phyloP scores from a whole-genome alignment of 441 rosid species.

The Populus hybrid region DNA sequence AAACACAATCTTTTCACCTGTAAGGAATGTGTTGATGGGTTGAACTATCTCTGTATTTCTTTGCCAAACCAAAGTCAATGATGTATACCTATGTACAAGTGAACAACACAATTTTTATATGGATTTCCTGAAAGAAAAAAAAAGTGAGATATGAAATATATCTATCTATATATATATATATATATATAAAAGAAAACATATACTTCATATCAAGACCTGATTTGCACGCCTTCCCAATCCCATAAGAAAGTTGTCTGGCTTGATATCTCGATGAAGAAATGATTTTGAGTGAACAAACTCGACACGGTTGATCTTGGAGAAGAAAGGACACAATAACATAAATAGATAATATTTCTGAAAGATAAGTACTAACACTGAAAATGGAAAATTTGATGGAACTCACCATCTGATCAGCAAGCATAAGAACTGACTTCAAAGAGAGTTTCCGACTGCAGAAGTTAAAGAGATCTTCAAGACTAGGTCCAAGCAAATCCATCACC shows the following conservation, averaged over 20 bases:
- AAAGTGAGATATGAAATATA: background rate
- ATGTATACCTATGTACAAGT: constrained; percentile 58
- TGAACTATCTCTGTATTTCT: constrained; percentile 87
- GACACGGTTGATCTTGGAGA: constrained; percentile 76
- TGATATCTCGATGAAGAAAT: constrained; percentile 93
- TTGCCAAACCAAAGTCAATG: constrained; percentile 96
- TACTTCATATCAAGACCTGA: constrained; percentile 51
- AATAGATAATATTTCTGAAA: constrained; percentile 10
- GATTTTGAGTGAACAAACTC: constrained; percentile 89
- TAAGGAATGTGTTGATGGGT: constrained; percentile 94
- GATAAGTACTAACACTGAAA: constrained; percentile 3
- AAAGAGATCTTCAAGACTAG: constrained; percentile 96
- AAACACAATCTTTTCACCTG: constrained; percentile 42
- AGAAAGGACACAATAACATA: background rate
- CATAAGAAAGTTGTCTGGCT: constrained; percentile 97
- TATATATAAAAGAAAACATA: background rate
- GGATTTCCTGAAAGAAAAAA: background rate
- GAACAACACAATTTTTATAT: constrained; percentile 5
- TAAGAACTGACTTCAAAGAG: constrained; percentile 88
- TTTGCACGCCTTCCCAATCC: constrained; percentile 98
- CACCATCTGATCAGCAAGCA: constrained; percentile 99
- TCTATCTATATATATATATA: background rate
- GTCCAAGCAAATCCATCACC: constrained; percentile 97
- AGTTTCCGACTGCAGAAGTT: constrained; percentile 94
- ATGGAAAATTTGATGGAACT: constrained; percentile 1